Percentiles rank a stretch among this genome's conserved stretches.
phyloP scores from a whole-genome alignment of 306 rosid species.

The Vachellia pachyceras region DNA sequence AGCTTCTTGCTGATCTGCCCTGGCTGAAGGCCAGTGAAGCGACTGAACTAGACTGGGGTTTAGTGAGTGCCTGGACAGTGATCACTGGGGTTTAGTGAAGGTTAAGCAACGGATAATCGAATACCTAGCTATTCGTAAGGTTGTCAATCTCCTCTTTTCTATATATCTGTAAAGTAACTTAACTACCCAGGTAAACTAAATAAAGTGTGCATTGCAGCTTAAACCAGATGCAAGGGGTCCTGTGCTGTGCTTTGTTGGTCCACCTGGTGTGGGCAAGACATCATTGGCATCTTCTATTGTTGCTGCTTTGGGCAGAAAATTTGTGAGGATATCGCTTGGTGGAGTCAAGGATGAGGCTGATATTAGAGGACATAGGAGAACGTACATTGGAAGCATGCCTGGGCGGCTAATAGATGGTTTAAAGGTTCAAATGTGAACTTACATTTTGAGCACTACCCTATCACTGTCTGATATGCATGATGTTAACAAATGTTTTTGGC shows the following conservation, averaged over 20 bases:
- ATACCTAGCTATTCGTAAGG: conserved; percentile 98
- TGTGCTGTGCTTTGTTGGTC: conserved; percentile 97
- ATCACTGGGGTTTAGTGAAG: conserved; percentile 91
- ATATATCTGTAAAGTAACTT: conserved; percentile 17
- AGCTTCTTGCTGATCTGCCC: conserved; percentile 96
- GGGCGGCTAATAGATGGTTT: conserved; percentile 97
- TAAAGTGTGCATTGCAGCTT: conserved; percentile 63
- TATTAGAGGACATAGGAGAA: conserved; percentile 96
- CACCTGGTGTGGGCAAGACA: conserved; percentile 98
- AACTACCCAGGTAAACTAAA: conserved; percentile 42
- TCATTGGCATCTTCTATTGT: conserved; percentile 98
- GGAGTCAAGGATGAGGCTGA: conserved; percentile 99
- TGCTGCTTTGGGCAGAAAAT: conserved; percentile 87
- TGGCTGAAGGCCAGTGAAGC: conserved; percentile 89
- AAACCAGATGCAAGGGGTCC: conserved; percentile 99
- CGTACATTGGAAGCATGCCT: conserved; percentile 99
- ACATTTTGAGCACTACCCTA: conserved; percentile 17
- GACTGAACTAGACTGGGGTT: conserved; percentile 78
- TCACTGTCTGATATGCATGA: conserved; percentile 23
- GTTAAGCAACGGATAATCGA: conserved; percentile 96
- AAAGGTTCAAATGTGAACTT: conserved; percentile 61
- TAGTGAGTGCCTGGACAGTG: conserved; percentile 85
- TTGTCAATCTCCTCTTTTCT: conserved; percentile 41
- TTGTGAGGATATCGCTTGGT: conserved; percentile 93
- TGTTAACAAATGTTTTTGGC: conserved; percentile 28